Percentiles rank a stretch among this genome's conserved stretches.
Conservation (phyloP, 1,284 basidiomycete species). For the Apiotrichum porosum region DNA sequence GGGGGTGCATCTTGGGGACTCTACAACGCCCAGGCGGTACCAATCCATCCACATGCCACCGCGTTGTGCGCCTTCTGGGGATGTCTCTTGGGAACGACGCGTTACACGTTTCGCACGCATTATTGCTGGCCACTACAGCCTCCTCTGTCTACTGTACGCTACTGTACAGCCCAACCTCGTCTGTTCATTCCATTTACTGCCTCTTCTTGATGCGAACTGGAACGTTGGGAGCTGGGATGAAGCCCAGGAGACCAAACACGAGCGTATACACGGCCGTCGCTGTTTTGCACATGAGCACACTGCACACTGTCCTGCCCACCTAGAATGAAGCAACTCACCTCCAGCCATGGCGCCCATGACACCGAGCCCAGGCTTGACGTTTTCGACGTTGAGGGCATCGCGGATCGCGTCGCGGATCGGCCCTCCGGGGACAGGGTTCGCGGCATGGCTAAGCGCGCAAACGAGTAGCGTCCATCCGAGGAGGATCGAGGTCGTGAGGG, state of each 20-base stretch:
- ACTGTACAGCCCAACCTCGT: too few species aligned
- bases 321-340: slow-evolving; percentile 35
- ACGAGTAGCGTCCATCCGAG: slow-evolving; percentile 40
- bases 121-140: too few species aligned
- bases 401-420: slow-evolving; percentile 27
- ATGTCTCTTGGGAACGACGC: too few species aligned
- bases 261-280: slow-evolving; percentile 41
- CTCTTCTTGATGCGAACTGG: slow-evolving; percentile 26
- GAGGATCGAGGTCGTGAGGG: slow-evolving; percentile 40
- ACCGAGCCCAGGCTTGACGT: slow-evolving; percentile 21
- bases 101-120: too few species aligned
- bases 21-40: too few species aligned
- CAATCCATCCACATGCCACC: too few species aligned
- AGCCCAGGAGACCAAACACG: slow-evolving; percentile 41
- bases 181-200: too few species aligned
- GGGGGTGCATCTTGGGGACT: too few species aligned
- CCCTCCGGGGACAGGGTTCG: slow-evolving; percentile 21
- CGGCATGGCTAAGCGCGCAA: slow-evolving; percentile 38
- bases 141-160: neutral
- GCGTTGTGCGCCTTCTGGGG: too few species aligned
- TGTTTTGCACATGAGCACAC: slow-evolving; percentile 10
- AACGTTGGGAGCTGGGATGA: slow-evolving; percentile 37
- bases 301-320: too few species aligned
- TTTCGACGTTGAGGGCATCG: slow-evolving; percentile 5
- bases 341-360: slow-evolving; percentile 34